A percentile compares a stretch with the other conserved stretches of the same genome.
These are phyloP conservation scores for Physcomitrellopsis africana DNA, from an alignment of 225 moss, liverwort and hornwort species.

Conservation along the genomic window DNA sequence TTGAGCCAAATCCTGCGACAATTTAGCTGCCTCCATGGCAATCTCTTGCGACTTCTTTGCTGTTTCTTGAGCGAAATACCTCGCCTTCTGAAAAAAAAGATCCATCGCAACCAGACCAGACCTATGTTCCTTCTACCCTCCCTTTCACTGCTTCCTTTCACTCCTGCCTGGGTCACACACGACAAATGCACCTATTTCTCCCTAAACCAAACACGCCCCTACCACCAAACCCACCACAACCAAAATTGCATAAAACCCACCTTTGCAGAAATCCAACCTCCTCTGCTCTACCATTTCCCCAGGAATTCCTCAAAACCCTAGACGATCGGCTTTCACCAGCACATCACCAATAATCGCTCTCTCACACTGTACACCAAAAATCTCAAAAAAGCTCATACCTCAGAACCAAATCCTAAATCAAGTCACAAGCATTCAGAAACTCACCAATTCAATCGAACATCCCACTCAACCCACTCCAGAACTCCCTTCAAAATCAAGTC, in stretches of 20 bases:
- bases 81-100: constrained; percentile 82
- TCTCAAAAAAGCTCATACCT: neutral
- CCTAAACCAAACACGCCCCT: neutral
- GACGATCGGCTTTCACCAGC: constrained; percentile 2
- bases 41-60: constrained; percentile 97
- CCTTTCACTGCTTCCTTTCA: neutral
- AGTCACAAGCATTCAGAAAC: neutral
- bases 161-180: neutral
- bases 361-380: neutral
- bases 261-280: neutral
- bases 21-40: constrained; percentile 84
- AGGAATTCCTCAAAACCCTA: constrained; percentile 37
- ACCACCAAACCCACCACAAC: neutral
- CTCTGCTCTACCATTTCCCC: neutral
- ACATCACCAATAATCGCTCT: constrained; percentile 1
- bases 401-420: neutral
- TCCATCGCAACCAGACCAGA: constrained; percentile 60
- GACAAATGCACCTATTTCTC: neutral
- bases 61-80: constrained; percentile 78
- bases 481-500: neutral
- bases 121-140: neutral
- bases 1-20: constrained; percentile 84
- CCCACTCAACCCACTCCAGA: neutral
- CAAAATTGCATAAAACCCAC: constrained; percentile 1
- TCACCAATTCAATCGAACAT: constrained; percentile 16